Percentiles rank a stretch among this genome's conserved stretches.
phyloP scores from a whole-genome alignment of 495 filamentous ascomycete genomes.

The Neurospora hispaniola region DNA sequence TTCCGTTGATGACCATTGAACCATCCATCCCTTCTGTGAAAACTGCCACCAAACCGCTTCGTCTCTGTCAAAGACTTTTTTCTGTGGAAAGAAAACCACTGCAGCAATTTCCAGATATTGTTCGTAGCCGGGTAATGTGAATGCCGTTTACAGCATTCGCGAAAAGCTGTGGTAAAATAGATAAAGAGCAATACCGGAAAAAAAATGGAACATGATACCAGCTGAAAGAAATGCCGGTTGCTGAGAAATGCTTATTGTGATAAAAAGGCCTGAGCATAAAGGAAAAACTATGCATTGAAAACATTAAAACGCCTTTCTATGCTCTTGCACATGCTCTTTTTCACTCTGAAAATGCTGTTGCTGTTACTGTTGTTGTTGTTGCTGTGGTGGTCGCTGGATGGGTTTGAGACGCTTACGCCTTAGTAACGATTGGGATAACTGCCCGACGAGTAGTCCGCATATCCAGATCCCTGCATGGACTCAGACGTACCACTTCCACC shows the following conservation, averaged over 20 bases:
- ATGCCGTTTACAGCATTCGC: neutral
- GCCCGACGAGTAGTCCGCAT: neutral
- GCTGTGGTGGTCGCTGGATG: neutral
- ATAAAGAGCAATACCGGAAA: neutral
- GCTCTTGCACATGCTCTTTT: neutral
- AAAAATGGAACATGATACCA: neutral
- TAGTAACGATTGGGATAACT: neutral
- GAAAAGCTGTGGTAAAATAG: neutral
- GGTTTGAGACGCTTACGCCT: neutral
- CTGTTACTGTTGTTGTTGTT: neutral
- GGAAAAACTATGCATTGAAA: neutral
- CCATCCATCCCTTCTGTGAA: neutral
- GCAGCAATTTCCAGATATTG: neutral
- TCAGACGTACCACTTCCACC: neutral
- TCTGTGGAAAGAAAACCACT: neutral
- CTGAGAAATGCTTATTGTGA: neutral
- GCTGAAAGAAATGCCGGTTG: neutral
- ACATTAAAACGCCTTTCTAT: neutral
- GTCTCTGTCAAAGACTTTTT: neutral
- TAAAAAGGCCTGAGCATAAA: too few species aligned
- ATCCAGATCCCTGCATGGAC: neutral
- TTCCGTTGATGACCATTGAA: neutral
- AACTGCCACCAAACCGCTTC: neutral
- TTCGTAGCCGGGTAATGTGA: neutral
- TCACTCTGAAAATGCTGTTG: neutral